Evolutionary conservation across 768 basidiomycete species (phyloP), one percentile per base, ranked within the genome.

Genomic region (Trametes sanguinea): DNA sequence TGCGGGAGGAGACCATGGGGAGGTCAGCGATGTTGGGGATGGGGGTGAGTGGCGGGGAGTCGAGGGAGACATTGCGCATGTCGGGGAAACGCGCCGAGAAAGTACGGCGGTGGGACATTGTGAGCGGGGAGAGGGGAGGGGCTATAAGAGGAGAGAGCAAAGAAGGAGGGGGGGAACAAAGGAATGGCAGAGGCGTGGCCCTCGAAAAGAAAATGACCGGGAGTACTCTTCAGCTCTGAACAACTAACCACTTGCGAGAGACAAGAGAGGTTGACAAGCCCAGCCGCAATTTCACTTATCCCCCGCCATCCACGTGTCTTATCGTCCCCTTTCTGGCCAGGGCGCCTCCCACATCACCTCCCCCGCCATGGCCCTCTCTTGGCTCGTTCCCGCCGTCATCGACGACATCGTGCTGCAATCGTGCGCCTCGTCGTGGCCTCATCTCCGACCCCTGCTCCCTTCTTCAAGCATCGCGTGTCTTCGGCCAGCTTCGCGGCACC

Each of bases 1-100:
- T 85, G 64, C 80, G 73, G 13, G 79, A 37, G 40, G 63, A 37
- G 45, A 60, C 14, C 22, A 69, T 32, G 30, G 54, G 45, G 58
- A 73, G 65, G 56, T 60, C 52, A 62, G 66, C 68, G 68, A 71
- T 61, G 66, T 66, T 67, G 53, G 67, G 66, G 54, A 69, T 60
- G 56, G 69, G 72, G 44, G 68, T 69, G 62, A 70, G 62, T 22
- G 72, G 70, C 32, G 72, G 68, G 48, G 68, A 64, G 58, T 69
- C 65, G 67, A 69, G 62, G 57, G 63, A 59, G 61, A 67, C 54
- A 48, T 68, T 61, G 66, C 32, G 59, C 61, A 66, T 67, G 69
- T 68, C 67, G 64, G 71, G 66, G 47, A 64, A 66, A 62, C 68
- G 72, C 14, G 68, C 61, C 33, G 71, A 72, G 59, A 64, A 64